Evolutionary conservation across 371 early-diverging fungal species (phyloP), one percentile per base, ranked within the genome.

Genomic region (Entomophthora muscae): DNA sequence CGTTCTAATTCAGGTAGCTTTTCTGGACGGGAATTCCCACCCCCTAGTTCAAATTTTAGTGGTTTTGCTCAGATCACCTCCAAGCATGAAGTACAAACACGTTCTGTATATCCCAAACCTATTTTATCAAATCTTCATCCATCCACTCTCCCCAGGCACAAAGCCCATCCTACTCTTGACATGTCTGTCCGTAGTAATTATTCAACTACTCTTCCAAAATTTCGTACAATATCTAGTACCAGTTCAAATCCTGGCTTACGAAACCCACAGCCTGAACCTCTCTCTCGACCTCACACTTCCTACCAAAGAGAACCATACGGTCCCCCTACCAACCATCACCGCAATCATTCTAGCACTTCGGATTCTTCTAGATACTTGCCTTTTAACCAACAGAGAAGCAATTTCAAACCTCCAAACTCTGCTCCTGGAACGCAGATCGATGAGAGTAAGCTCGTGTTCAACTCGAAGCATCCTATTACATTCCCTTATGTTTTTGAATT

Each of bases 61-160:
- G 61, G 61, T 1, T 61, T 61, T 30, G 30, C 22, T 23, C 61
- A 61, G 42, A 61, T 42, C 2, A 61, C 61, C 21, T 33, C 61
- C 7, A 61, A 32, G 42, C 30, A 32, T 21, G 61, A 61, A 17
- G 30, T 61, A 22, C 31, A 32, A 33, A 23, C 30, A 3, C 31
- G 42, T 21, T 7, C 12, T 26, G 5, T n/a, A 3, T 61, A 61
- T 30, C 42, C 61, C 2, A 61, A 61, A 12, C 61, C 61, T 5
- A 58, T 3, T 29, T 32, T 28, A 7, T 10, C 29, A 12, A 13
- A 57, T 27, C 10, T 3, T 27, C 26, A 57, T 57, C 3, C 31
- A 26, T 17, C 13, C 13, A 57, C 31, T 3, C 10, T 26, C 3
- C 29, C 58, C 58, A 57, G 3, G 3, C 29, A 57, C 3, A 29